A percentile compares a stretch with the other conserved stretches of the same genome.
phyloP scores from a whole-genome alignment of 1,284 basidiomycete species.

The Leccinum holopus region DNA sequence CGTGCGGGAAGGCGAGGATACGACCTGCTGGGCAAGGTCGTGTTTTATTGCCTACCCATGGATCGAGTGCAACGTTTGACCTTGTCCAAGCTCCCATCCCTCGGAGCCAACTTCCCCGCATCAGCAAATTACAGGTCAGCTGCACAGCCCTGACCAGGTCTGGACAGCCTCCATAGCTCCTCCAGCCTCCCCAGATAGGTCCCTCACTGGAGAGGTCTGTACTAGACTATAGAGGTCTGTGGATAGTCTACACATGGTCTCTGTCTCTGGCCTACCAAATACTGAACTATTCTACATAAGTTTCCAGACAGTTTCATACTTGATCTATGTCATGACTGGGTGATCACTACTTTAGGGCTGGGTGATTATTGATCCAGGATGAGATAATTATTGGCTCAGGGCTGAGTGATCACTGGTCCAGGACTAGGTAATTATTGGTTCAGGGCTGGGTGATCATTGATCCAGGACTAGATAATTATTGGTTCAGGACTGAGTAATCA shows the following conservation, averaged over 20 bases:
- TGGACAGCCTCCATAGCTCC: background rate
- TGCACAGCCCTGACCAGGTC: background rate
- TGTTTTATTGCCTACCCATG: conserved; percentile 66
- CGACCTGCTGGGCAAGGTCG: conserved; percentile 66
- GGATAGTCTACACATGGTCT: background rate
- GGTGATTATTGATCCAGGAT: too few relatives aligned
- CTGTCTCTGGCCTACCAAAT: too few relatives aligned
- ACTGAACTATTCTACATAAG: too few relatives aligned
- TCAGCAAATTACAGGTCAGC: background rate
- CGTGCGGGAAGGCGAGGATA: conserved; percentile 68
- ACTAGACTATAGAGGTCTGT: background rate
- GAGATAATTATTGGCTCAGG: too few relatives aligned
- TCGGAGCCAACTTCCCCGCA: conserved; percentile 59
- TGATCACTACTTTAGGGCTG: too few relatives aligned
- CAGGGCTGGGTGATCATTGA: too few relatives aligned
- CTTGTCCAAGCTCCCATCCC: conserved; percentile 60
- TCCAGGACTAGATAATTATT: too few relatives aligned
- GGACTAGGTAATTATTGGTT: too few relatives aligned
- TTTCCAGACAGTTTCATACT: too few relatives aligned
- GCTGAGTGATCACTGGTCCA: too few relatives aligned
- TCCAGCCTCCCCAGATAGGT: background rate
- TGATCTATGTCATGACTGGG: too few relatives aligned
- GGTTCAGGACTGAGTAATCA: too few relatives aligned
- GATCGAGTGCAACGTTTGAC: conserved; percentile 62
- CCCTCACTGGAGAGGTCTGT: background rate